A percentile compares a stretch with the other conserved stretches of the same genome.
Conservation (phyloP, 1,284 basidiomycete genomes). For the Trichosporon ovoides region DNA sequence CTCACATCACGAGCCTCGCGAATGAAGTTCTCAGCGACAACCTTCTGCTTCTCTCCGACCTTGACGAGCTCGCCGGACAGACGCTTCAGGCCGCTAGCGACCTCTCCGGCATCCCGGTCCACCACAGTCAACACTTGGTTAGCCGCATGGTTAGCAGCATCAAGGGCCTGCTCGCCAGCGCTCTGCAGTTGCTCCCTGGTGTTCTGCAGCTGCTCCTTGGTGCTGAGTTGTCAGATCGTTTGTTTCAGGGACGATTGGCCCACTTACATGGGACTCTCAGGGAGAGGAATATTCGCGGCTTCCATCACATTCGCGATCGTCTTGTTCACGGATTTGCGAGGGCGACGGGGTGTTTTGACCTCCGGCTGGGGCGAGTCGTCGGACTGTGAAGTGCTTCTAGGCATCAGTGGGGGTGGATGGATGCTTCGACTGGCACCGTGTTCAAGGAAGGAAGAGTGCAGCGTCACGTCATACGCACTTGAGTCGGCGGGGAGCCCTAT, state of each 20-base stretch:
- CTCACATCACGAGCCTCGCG: slow-evolving; percentile 23
- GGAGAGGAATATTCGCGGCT: slow-evolving; percentile 38
- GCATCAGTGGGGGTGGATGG: neutral
- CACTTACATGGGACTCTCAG: slow-evolving; percentile 38
- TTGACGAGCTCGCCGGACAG: slow-evolving; percentile 15
- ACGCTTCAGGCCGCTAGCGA: slow-evolving; percentile 9
- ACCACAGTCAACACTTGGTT: slow-evolving; percentile 24
- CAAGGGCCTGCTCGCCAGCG: slow-evolving; percentile 13
- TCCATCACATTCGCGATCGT: slow-evolving; percentile 32
- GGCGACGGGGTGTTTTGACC: slow-evolving; percentile 24
- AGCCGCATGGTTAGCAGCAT: slow-evolving; percentile 11
- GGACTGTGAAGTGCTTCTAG: slow-evolving; percentile 19
- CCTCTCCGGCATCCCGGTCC: slow-evolving; percentile 15
- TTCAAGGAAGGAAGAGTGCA: neutral
- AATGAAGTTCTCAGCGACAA: slow-evolving; percentile 18
- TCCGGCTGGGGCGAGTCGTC: slow-evolving; percentile 28
- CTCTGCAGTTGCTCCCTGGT: too few relatives aligned
- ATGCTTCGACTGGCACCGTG: neutral
- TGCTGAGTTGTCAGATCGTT: neutral
- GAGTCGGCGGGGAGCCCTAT: slow-evolving; percentile 12
- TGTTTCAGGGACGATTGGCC: neutral
- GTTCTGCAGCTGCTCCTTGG: neutral
- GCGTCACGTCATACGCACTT: neutral
- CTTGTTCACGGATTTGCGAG: slow-evolving; percentile 35
- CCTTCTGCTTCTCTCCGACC: slow-evolving; percentile 16